These are phyloP conservation scores for Termitomyces sp. DNA, from an alignment of 768 basidiomycete species.

Conservation along the genomic window DNA sequence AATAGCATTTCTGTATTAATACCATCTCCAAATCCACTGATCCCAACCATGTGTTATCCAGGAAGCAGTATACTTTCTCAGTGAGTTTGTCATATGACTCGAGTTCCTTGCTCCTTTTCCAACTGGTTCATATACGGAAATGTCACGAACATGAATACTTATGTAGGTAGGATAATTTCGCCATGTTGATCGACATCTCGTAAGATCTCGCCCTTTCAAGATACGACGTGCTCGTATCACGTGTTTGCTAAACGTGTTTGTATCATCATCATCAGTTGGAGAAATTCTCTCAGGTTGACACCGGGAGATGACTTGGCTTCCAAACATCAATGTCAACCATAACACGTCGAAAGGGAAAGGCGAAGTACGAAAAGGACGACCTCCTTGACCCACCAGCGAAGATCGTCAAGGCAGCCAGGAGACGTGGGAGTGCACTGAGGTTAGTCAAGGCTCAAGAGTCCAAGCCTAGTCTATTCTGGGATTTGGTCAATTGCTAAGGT, in stretches of 20 bases:
- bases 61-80: background rate
- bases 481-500: background rate
- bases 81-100: background rate
- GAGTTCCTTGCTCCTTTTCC: background rate
- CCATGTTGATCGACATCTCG: no score
- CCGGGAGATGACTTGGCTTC: background rate
- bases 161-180: background rate
- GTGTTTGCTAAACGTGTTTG: background rate
- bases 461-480: background rate
- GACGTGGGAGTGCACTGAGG: background rate
- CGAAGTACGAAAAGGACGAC: conserved; percentile 7
- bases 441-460: conserved; percentile 2
- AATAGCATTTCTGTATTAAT: background rate
- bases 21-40: background rate
- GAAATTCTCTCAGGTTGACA: conserved; percentile 1
- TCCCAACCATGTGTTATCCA: background rate
- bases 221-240: background rate
- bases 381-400: conserved; percentile 6
- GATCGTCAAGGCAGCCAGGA: background rate
- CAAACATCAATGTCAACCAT: conserved; percentile 5
- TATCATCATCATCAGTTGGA: no score
- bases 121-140: background rate
- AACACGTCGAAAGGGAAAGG: conserved; percentile 7
- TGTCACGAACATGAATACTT: background rate
- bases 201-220: no score